phyloP scores from a whole-genome alignment of 2,329 filamentous ascomycete species.

The Didymella exigua region DNA sequence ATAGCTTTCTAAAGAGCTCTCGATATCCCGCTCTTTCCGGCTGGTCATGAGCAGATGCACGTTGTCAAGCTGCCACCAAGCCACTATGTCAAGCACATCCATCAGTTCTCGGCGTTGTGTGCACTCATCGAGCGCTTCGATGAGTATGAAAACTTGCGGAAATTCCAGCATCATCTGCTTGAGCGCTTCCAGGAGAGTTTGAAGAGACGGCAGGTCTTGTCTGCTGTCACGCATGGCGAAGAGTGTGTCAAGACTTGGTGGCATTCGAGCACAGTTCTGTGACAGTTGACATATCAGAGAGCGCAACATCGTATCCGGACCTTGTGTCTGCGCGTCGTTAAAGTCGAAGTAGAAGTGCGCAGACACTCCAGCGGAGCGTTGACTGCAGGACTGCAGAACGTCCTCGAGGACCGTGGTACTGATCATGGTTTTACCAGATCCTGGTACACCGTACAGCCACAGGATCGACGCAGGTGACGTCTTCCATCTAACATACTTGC shows the following conservation, averaged over 20 bases:
- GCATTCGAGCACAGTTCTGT: not conserved
- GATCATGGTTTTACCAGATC: not conserved
- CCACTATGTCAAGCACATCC: not conserved
- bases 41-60: not conserved
- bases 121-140: not conserved
- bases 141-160: not conserved
- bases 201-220: not conserved
- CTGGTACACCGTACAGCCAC: not conserved
- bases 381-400: not conserved
- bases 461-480: not conserved
- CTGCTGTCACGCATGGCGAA: not conserved
- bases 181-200: not conserved
- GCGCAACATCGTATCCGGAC: too few species aligned
- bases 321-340: too few species aligned
- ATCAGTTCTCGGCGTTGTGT: not conserved
- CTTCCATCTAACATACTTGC: not conserved
- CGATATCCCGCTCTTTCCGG: not conserved
- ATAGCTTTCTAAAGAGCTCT: not conserved
- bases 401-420: not conserved
- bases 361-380: not conserved
- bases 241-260: not conserved
- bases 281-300: not conserved
- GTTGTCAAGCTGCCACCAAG: not conserved
- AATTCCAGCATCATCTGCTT: not conserved
- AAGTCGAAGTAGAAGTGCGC: not conserved